Percentiles rank a stretch among this genome's conserved stretches.
phyloP scores from a whole-genome alignment of 164 flowering plant species.

The Vitis amurensis region DNA sequence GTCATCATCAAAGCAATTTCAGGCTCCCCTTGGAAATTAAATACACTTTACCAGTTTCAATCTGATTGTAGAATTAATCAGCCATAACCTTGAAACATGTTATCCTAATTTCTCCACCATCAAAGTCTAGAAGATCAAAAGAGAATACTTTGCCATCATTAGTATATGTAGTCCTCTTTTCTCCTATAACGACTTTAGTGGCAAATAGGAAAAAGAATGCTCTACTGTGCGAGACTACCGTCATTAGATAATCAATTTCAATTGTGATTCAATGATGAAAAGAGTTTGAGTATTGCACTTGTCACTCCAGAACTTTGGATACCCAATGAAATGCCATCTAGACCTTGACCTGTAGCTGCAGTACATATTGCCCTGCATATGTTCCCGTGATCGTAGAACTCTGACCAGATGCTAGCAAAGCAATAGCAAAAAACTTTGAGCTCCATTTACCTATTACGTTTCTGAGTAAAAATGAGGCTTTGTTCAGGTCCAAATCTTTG shows the following conservation, averaged over 20 bases:
- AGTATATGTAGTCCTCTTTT: constrained; percentile 9
- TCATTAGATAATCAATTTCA: too few relatives aligned
- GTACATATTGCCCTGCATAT: constrained; percentile 93
- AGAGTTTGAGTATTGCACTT: too few relatives aligned
- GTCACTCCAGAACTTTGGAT: too few relatives aligned
- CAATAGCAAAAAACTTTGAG: constrained; percentile 89
- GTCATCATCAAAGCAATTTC: constrained; percentile 74
- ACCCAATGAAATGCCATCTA: too few relatives aligned
- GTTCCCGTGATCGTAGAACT: constrained; percentile 98
- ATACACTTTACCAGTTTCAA: constrained; percentile 84
- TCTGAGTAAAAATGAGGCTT: constrained; percentile 80
- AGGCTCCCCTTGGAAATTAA: constrained; percentile 74
- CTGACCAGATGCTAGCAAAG: constrained; percentile 95
- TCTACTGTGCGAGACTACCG: too few relatives aligned
- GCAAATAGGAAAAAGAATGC: too few relatives aligned
- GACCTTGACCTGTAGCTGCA: constrained; percentile 47
- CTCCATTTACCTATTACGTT: constrained; percentile 93
- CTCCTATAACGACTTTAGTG: too few relatives aligned
- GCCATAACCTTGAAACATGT: too few relatives aligned
- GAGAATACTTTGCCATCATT: too few relatives aligned
- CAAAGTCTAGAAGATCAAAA: too few relatives aligned
- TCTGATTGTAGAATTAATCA: constrained; percentile 24
- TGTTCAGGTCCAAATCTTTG: constrained; percentile 67
- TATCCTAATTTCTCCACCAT: too few relatives aligned
- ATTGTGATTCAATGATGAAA: too few relatives aligned